Evolutionary conservation across 139 green algal genomes (phyloP).

Genomic region (Yamagishiella unicocca): DNA sequence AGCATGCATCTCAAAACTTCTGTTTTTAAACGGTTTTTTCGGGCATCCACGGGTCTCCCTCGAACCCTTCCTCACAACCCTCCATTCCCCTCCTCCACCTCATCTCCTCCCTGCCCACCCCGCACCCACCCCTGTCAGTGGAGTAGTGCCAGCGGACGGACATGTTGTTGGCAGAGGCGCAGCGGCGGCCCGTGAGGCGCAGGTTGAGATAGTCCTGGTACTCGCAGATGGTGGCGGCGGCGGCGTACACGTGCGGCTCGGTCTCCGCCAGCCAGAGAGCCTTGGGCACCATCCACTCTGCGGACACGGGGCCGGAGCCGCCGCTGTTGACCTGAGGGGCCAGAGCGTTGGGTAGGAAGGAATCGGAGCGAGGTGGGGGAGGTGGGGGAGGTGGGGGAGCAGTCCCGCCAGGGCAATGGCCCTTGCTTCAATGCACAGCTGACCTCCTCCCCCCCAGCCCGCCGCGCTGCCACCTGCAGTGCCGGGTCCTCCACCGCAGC

Average conservation of each 20-base stretch:
- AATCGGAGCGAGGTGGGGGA: background rate
- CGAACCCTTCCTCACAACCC: background rate
- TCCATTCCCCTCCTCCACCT: background rate
- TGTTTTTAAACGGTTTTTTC: no score
- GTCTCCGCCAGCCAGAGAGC: conserved; percentile 80
- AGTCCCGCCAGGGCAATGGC: background rate
- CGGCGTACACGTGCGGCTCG: conserved; percentile 59
- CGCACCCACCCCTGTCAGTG: conserved; percentile 16
- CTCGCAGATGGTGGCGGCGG: conserved; percentile 76
- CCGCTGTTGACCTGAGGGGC: conserved; percentile 79
- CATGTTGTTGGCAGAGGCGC: conserved; percentile 77
- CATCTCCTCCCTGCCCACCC: background rate
- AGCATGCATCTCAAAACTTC: no score
- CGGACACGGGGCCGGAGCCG: conserved; percentile 77
- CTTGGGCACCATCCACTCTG: conserved; percentile 90
- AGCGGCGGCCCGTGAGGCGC: conserved; percentile 79
- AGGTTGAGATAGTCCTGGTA: conserved; percentile 88
- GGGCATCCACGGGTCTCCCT: no score
- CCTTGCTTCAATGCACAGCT: background rate
- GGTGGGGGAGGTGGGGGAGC: background rate
- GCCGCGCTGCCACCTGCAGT: conserved; percentile 71
- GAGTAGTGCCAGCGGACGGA: conserved; percentile 86
- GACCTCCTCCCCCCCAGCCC: background rate
- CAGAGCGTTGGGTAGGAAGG: background rate
- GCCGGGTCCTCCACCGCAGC: conserved; percentile 66